Evolutionary conservation across 2,329 filamentous ascomycete genomes (phyloP).

Genomic region (Gyromitra esculenta): DNA sequence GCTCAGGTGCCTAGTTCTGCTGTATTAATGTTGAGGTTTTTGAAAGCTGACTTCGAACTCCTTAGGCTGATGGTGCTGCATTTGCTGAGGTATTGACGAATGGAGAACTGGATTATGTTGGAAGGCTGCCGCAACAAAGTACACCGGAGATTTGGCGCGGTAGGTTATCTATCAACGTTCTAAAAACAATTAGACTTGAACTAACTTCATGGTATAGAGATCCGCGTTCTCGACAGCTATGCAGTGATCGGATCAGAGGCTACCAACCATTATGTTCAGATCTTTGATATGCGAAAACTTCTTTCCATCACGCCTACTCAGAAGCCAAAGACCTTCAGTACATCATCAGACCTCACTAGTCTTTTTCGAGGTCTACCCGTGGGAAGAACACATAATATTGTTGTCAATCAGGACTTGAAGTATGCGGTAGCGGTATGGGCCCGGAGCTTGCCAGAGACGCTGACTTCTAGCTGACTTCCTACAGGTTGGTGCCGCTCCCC

Average conservation of each 20-base stretch:
- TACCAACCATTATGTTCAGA: slow-evolving; percentile 68
- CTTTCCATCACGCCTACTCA: slow-evolving; percentile 64
- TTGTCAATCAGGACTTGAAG: slow-evolving; percentile 65
- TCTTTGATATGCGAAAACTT: slow-evolving; percentile 71
- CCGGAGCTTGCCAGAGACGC: slow-evolving; percentile 58
- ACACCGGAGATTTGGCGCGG: slow-evolving; percentile 46
- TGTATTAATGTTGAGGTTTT: slow-evolving; percentile 22
- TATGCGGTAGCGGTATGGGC: slow-evolving; percentile 62
- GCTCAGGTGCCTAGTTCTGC: slow-evolving; percentile 53
- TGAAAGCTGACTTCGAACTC: not conserved
- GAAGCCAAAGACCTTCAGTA: slow-evolving; percentile 63
- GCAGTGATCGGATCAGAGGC: slow-evolving; percentile 63
- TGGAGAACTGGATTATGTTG: slow-evolving; percentile 55
- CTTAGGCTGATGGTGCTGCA: slow-evolving; percentile 55
- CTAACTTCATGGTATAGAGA: slow-evolving; percentile 58
- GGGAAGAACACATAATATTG: slow-evolving; percentile 64
- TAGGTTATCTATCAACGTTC: slow-evolving; percentile 18
- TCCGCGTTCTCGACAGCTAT: slow-evolving; percentile 61
- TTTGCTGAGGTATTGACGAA: slow-evolving; percentile 56
- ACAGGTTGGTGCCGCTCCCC: slow-evolving; percentile 59
- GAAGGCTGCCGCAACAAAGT: slow-evolving; percentile 55
- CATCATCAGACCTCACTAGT: slow-evolving; percentile 62
- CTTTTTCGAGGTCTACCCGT: slow-evolving; percentile 61
- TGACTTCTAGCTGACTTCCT: slow-evolving; percentile 61
- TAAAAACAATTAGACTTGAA: slow-evolving; percentile 13